A percentile compares a stretch with the other conserved stretches of the same genome.
Conservation (phyloP, 2,329 filamentous ascomycete species). For the Aureobasidium mangrovei region DNA sequence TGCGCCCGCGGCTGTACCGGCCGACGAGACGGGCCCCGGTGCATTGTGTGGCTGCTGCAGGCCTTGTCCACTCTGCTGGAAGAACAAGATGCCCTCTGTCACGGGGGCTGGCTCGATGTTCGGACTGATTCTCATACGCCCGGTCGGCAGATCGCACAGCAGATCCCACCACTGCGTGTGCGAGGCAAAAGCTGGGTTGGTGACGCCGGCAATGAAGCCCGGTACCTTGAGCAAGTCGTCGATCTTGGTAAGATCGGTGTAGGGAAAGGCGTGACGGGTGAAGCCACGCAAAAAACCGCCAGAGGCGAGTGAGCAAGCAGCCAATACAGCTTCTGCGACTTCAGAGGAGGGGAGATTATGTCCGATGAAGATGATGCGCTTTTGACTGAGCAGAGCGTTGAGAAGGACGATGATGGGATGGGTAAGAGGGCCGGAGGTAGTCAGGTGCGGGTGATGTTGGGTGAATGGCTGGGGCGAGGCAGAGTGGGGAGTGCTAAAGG, state of each 20-base stretch:
- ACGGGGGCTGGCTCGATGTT: slow-evolving; percentile 71
- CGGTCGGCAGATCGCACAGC: slow-evolving; percentile 83
- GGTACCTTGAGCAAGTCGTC: slow-evolving; percentile 93
- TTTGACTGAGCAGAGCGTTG: slow-evolving; percentile 92
- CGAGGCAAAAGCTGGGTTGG: slow-evolving; percentile 89
- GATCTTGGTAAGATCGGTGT: slow-evolving; percentile 95
- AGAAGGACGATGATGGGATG: slow-evolving; percentile 92
- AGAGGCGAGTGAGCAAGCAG: slow-evolving; percentile 88
- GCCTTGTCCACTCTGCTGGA: slow-evolving; percentile 44
- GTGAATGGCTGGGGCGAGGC: slow-evolving; percentile 73
- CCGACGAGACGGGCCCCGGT: slow-evolving; percentile 20
- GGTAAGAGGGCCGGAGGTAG: slow-evolving; percentile 79
- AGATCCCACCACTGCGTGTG: slow-evolving; percentile 98
- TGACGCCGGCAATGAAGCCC: slow-evolving; percentile 95
- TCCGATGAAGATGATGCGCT: slow-evolving; percentile 89
- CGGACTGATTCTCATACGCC: slow-evolving; percentile 88
- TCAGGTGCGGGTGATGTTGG: slow-evolving; percentile 77
- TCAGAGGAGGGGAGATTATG: slow-evolving; percentile 93
- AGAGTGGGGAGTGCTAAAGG: slow-evolving; percentile 76
- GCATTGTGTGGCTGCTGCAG: neutral
- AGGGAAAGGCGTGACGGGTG: slow-evolving; percentile 91
- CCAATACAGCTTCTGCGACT: slow-evolving; percentile 94
- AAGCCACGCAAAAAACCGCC: slow-evolving; percentile 90
- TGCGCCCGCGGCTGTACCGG: slow-evolving; percentile 29
- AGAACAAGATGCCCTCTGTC: slow-evolving; percentile 79